A percentile compares a stretch with the other conserved stretches of the same genome.
These are phyloP conservation scores for Neobulgaria alba DNA, from an alignment of 2,329 filamentous ascomycete species.

Conservation along the genomic window DNA sequence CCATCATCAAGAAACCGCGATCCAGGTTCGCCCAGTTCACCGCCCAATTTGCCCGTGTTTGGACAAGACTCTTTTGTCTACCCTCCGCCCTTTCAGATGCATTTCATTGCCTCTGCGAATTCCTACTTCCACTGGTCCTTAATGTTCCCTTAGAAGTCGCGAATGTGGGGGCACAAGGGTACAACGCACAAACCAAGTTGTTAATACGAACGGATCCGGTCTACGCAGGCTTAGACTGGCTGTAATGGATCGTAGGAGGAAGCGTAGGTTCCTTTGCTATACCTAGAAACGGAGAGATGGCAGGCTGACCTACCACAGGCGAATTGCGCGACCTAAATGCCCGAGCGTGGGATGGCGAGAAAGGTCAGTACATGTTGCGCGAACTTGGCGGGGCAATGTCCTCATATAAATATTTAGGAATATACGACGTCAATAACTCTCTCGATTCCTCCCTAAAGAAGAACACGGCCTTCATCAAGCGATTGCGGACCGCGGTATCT, in stretches of 20 bases:
- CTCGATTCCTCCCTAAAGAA: slow-evolving; percentile 96
- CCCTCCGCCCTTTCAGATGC: slow-evolving; percentile 27
- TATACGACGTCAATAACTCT: slow-evolving; percentile 53
- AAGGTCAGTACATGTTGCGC: slow-evolving; percentile 47
- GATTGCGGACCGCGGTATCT: slow-evolving; percentile 81
- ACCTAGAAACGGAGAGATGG: slow-evolving; percentile 1
- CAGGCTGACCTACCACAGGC: slow-evolving; percentile 43
- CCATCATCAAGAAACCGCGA: neutral
- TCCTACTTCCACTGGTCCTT: slow-evolving; percentile 26
- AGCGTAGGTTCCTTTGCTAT: slow-evolving; percentile 38
- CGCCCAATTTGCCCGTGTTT: slow-evolving; percentile 4
- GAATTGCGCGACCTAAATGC: slow-evolving; percentile 85
- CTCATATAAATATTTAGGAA: slow-evolving; percentile 15
- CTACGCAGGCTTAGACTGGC: slow-evolving; percentile 22
- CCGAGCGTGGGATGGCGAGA: slow-evolving; percentile 81
- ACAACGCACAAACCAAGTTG: slow-evolving; percentile 19
- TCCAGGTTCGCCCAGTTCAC: neutral
- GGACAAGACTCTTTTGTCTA: slow-evolving; percentile 7
- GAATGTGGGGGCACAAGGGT: slow-evolving; percentile 30
- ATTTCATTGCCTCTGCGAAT: slow-evolving; percentile 27
- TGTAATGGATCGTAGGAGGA: slow-evolving; percentile 56
- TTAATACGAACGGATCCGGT: slow-evolving; percentile 11
- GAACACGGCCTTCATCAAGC: slow-evolving; percentile 97
- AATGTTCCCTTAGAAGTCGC: slow-evolving; percentile 27
- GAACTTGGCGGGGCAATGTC: slow-evolving; percentile 1